These are phyloP conservation scores for Phytophthora foliorum DNA, from an alignment of 352 stramenopile genomes.

Conservation along the genomic window DNA sequence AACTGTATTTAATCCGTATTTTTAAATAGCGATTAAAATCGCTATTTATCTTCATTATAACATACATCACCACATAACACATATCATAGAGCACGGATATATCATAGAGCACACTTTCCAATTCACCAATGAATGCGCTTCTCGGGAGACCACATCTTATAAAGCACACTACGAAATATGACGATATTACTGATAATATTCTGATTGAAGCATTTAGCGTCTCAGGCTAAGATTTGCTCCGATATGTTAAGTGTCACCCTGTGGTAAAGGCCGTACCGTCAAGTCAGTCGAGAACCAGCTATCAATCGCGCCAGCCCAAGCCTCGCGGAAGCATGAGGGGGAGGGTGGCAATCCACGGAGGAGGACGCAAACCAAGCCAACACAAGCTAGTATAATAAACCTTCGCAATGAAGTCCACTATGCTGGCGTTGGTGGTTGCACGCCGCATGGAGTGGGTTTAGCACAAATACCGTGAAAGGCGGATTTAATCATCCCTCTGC, in stretches of 20 bases:
- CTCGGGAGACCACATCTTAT: not conserved
- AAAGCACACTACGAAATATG: not conserved
- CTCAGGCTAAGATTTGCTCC: too few relatives aligned
- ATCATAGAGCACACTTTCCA: too few relatives aligned
- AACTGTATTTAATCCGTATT: too few relatives aligned
- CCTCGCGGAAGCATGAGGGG: not conserved
- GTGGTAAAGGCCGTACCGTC: not conserved
- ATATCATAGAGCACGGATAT: too few relatives aligned
- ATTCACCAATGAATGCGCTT: not conserved
- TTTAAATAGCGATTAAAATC: too few relatives aligned
- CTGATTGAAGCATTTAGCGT: not conserved
- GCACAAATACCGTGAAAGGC: too few relatives aligned
- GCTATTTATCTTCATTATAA: too few relatives aligned
- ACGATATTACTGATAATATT: not conserved
- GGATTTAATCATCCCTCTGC: not conserved
- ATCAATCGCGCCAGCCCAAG: not conserved
- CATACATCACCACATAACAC: too few relatives aligned
- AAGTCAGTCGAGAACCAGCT: not conserved
- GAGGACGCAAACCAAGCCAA: not conserved
- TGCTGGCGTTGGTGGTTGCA: too few relatives aligned
- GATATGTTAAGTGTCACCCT: slow-evolving; percentile 8
- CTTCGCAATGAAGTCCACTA: slow-evolving; percentile 4
- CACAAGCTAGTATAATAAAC: slow-evolving; percentile 7
- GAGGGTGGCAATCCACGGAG: not conserved
- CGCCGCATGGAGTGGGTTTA: too few relatives aligned